Base-by-base conservation (phyloP, 139 green algal species). In the Picochlorum sp. region DNA sequence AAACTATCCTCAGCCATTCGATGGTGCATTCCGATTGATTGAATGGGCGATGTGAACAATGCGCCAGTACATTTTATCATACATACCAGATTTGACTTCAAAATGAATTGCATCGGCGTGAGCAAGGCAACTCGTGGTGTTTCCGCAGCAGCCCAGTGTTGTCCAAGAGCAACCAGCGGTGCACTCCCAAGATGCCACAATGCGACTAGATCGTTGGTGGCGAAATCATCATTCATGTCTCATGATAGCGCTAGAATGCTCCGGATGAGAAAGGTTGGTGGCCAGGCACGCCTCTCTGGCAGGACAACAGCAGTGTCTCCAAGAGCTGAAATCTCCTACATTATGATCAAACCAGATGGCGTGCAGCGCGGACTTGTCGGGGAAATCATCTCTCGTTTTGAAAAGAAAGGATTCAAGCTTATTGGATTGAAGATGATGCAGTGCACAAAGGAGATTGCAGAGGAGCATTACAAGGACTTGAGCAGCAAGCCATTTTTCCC, bases 381-480 rank as follows among this genome's bases (percentile, higher is more conserved):
- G 7, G 79, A 88, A 9, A 81, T 88, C 57, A 88, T 86, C 45
- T 31, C 31, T 23, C 75, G 78, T 44, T 92, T 93, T 64, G 88
- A 96, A 82, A 70, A 74, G 44, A 92, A 92, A 70, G 88, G 90
- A 63, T 96, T 94, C 80, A 84, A 90, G 75, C 77, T 96, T 38
- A 64, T 73, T 4, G 87, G 66, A 0, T 75, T 92, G 11, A 96
- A 97, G 80, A 66, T 95, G 54, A 92, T 88, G 76, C 79, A 91
- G 66, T 86, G 72, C 11, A 81, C 85, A 34, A 70, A 80, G 57
- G 71, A 77, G 18, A 67, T 91, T 34, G 86, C 86, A 21, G 83
- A 96, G 81, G 83, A 96, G 77, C 91, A 97, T 79, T 97, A 97
- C 80, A 85, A 88, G 69, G 94, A 99, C 64, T 82, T 98, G 44